Conservation (phyloP, 352 stramenopile genomes). For the Achlya hypogyna region DNA sequence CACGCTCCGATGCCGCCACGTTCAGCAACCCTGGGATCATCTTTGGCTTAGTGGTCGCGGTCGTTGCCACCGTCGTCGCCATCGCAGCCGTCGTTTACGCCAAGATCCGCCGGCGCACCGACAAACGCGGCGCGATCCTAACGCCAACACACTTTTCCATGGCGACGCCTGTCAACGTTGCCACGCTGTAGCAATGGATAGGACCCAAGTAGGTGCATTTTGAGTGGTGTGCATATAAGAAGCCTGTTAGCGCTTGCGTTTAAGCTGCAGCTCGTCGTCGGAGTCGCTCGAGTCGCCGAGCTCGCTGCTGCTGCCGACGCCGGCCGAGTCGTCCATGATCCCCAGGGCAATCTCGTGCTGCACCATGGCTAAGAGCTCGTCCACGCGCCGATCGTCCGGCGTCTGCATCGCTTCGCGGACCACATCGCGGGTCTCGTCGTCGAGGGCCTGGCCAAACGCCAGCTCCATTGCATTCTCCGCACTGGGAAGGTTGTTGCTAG, state of each 20-base stretch:
- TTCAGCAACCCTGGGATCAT: not conserved
- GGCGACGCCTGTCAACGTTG: not conserved
- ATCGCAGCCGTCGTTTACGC: not conserved
- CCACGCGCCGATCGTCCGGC: not conserved
- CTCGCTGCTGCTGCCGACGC: not conserved
- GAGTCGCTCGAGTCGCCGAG: not conserved
- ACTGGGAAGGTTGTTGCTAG: not conserved
- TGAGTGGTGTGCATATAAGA: not conserved
- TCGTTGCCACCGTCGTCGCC: not conserved
- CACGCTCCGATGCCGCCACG: no score
- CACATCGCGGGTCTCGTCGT: not conserved
- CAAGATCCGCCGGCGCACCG: not conserved
- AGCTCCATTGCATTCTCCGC: not conserved
- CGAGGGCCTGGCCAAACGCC: not conserved
- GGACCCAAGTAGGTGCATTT: no score
- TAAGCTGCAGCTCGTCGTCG: not conserved
- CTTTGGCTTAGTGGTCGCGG: not conserved
- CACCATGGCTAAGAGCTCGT: not conserved
- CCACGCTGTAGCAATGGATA: not conserved
- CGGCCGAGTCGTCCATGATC: not conserved
- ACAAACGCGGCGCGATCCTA: not conserved
- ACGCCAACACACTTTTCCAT: not conserved
- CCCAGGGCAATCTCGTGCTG: not conserved
- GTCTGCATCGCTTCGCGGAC: not conserved
- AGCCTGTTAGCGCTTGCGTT: not conserved